phyloP scores from a whole-genome alignment of 2,329 filamentous ascomycete genomes.

The Cercospora sp. region DNA sequence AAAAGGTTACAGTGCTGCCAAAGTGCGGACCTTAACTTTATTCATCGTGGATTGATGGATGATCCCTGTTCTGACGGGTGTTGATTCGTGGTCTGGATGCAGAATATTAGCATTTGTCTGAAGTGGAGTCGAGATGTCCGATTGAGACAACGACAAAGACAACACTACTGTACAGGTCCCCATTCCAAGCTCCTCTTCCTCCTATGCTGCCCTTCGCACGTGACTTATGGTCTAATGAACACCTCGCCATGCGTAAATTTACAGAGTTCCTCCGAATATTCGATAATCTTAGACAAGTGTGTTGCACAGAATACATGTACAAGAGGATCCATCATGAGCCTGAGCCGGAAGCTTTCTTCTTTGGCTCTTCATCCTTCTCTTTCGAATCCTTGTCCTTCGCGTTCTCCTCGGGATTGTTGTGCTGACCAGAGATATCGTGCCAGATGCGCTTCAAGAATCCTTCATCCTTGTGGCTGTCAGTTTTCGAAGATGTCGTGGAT shows the following conservation, averaged over 20 bases:
- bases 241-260: slow-evolving; percentile 15
- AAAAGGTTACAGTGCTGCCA: not conserved
- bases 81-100: not conserved
- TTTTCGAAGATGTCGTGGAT: slow-evolving; percentile 20
- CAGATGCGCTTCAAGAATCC: slow-evolving; percentile 91
- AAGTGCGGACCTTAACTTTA: not conserved
- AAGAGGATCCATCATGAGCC: slow-evolving; percentile 26
- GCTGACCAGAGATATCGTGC: slow-evolving; percentile 85
- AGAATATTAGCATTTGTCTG: not conserved
- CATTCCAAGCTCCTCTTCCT: not conserved
- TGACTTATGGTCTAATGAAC: not conserved
- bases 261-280: slow-evolving; percentile 1
- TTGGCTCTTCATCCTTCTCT: slow-evolving; percentile 33
- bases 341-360: slow-evolving; percentile 42
- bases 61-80: not conserved
- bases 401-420: slow-evolving; percentile 34
- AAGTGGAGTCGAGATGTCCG: slow-evolving; percentile 21
- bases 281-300: slow-evolving; percentile 8
- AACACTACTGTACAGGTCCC: slow-evolving; percentile 17
- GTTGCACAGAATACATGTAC: not conserved
- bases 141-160: slow-evolving; percentile 19
- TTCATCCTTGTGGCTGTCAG: slow-evolving; percentile 69
- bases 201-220: slow-evolving; percentile 1
- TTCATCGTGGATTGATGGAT: not conserved
- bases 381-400: slow-evolving; percentile 17